Percentiles rank a stretch among this genome's conserved stretches.
Evolutionary conservation across 2,329 filamentous ascomycete genomes (phyloP).

Genomic region (Colletotrichum zoysiae): DNA sequence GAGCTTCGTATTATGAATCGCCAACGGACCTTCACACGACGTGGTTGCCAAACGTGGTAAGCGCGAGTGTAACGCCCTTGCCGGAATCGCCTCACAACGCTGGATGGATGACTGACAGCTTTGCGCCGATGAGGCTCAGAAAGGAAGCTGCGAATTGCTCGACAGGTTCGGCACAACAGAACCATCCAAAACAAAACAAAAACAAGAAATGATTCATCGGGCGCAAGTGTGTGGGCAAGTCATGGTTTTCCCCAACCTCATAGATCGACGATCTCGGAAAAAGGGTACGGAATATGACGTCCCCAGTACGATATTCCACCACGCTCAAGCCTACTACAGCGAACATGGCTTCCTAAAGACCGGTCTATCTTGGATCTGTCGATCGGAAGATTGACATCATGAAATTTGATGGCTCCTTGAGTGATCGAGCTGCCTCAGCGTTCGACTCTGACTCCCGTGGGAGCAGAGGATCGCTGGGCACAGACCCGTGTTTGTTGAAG

Average conservation of each 20-base stretch:
- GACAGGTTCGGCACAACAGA: background rate
- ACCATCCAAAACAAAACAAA: background rate
- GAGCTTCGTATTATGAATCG: background rate
- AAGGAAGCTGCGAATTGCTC: background rate
- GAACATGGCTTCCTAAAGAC: conserved; percentile 74
- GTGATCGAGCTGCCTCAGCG: conserved; percentile 87
- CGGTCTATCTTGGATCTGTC: conserved; percentile 92
- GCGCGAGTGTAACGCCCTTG: background rate
- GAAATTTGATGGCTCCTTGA: conserved; percentile 79
- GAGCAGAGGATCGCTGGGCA: conserved; percentile 83
- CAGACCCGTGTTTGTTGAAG: conserved; percentile 77
- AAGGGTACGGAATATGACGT: conserved; percentile 91
- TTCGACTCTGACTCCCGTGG: conserved; percentile 77
- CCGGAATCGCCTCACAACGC: background rate
- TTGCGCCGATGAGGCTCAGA: background rate
- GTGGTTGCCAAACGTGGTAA: conserved; percentile 9
- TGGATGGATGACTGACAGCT: no score
- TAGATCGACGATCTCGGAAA: conserved; percentile 89
- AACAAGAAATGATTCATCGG: background rate
- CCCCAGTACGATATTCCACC: conserved; percentile 68
- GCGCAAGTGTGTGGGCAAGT: conserved; percentile 71
- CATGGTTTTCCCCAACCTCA: conserved; percentile 96
- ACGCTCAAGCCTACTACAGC: conserved; percentile 75
- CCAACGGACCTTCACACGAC: background rate
- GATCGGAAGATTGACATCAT: conserved; percentile 92